Conservation (phyloP, 352 stramenopile genomes). For the Aphanomyces invadans region DNA sequence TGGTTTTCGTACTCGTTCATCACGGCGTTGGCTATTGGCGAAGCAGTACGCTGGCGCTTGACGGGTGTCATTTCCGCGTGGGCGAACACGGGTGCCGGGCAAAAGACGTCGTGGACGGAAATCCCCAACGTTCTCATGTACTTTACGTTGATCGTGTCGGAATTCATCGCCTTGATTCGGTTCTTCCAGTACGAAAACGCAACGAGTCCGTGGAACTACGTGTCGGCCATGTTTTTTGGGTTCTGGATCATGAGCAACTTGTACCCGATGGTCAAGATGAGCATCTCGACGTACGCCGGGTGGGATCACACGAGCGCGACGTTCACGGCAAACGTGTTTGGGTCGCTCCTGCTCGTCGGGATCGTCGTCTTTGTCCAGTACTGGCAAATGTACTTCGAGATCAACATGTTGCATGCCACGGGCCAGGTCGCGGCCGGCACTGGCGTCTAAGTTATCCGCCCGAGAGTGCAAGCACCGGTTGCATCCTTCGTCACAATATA, state of each 20-base stretch:
- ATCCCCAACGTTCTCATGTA: constrained; percentile 86
- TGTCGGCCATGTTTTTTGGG: constrained; percentile 82
- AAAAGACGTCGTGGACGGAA: constrained; percentile 84
- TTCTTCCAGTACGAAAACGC: constrained; percentile 88
- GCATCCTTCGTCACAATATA: background rate
- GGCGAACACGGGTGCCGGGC: constrained; percentile 83
- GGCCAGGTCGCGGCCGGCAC: constrained; percentile 27
- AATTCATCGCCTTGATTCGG: constrained; percentile 68
- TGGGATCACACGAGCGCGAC: constrained; percentile 81
- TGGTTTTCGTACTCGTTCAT: constrained; percentile 89
- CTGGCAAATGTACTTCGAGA: constrained; percentile 78
- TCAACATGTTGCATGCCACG: constrained; percentile 57
- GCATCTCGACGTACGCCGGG: constrained; percentile 83
- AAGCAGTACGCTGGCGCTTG: constrained; percentile 65
- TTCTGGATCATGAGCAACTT: constrained; percentile 82
- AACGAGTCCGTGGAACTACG: constrained; percentile 83
- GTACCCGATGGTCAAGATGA: constrained; percentile 89
- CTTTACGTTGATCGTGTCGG: constrained; percentile 69
- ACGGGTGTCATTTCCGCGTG: constrained; percentile 82
- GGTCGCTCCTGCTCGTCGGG: constrained; percentile 71
- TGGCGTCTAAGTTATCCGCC: background rate
- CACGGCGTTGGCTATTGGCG: constrained; percentile 76
- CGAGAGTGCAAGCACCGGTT: no score
- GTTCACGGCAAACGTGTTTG: constrained; percentile 79
- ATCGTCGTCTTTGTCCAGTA: constrained; percentile 84